phyloP scores from a whole-genome alignment of 345 rosid species.

The Angophora floribunda region DNA sequence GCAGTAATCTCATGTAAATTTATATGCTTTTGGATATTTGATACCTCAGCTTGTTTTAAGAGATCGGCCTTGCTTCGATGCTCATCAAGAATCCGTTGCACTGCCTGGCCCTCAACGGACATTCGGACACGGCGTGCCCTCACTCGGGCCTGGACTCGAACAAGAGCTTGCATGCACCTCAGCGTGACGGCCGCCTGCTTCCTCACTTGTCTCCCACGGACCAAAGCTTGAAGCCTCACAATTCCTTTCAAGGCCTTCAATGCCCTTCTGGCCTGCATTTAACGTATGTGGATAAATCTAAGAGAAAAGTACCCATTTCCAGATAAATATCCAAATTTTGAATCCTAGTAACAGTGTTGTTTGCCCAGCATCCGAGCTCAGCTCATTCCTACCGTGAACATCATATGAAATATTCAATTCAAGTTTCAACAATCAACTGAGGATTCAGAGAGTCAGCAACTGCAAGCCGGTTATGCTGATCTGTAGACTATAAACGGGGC shows the following conservation, averaged over 20 bases:
- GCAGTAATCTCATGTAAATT: neutral
- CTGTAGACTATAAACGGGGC: neutral
- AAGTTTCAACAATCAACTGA: neutral
- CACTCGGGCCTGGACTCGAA: constrained; percentile 89
- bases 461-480: neutral
- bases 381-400: neutral
- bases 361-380: neutral
- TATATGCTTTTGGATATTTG: neutral
- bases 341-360: neutral
- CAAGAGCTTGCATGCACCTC: constrained; percentile 97
- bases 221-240: constrained; percentile 90
- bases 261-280: constrained; percentile 71
- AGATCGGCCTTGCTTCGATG: constrained; percentile 52
- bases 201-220: constrained; percentile 89
- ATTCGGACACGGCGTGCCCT: constrained; percentile 88
- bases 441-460: neutral
- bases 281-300: neutral
- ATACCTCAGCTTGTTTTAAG: constrained; percentile 76
- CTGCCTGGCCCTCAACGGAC: constrained; percentile 83
- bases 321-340: neutral
- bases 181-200: constrained; percentile 96
- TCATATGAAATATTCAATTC: neutral
- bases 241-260: constrained; percentile 85
- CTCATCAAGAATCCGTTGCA: constrained; percentile 57
- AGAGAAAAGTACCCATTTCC: neutral